phyloP scores from a whole-genome alignment of 2,329 filamentous ascomycete genomes.

The Colletotrichum melonis region DNA sequence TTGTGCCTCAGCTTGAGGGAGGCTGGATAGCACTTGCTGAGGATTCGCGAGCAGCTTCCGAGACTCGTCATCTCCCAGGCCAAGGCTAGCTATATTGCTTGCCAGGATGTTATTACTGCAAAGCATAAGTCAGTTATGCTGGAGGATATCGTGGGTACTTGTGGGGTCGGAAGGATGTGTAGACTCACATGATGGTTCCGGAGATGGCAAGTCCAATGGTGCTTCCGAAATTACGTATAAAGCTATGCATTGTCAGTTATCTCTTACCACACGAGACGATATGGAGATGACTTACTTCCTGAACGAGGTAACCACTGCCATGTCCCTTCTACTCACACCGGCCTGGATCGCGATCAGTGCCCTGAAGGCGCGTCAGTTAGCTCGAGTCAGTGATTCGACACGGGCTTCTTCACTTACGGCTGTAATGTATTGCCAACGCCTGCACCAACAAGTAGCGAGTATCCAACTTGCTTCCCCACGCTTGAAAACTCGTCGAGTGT shows the following conservation, averaged over 20 bases:
- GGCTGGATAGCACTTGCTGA: slow-evolving; percentile 43
- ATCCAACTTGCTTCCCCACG: slow-evolving; percentile 65
- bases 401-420: slow-evolving; percentile 47
- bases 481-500: slow-evolving; percentile 60
- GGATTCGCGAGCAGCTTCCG: slow-evolving; percentile 48
- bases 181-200: slow-evolving; percentile 49
- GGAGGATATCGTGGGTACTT: background rate
- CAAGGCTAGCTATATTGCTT: slow-evolving; percentile 42
- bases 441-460: slow-evolving; percentile 61
- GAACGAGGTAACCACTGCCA: slow-evolving; percentile 57
- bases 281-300: slow-evolving; percentile 47
- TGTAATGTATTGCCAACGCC: slow-evolving; percentile 65
- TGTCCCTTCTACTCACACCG: slow-evolving; percentile 61
- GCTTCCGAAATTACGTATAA: slow-evolving; percentile 52
- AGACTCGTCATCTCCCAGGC: slow-evolving; percentile 37
- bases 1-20: slow-evolving; percentile 44
- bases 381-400: background rate
- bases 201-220: slow-evolving; percentile 53
- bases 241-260: slow-evolving; percentile 39
- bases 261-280: too few species aligned
- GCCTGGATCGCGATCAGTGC: slow-evolving; percentile 66
- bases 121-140: background rate
- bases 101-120: slow-evolving; percentile 51
- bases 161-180: background rate
- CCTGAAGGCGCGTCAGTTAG: slow-evolving; percentile 39